Conservation (phyloP, 495 filamentous ascomycete species). For the Penicillium riverlandense region DNA sequence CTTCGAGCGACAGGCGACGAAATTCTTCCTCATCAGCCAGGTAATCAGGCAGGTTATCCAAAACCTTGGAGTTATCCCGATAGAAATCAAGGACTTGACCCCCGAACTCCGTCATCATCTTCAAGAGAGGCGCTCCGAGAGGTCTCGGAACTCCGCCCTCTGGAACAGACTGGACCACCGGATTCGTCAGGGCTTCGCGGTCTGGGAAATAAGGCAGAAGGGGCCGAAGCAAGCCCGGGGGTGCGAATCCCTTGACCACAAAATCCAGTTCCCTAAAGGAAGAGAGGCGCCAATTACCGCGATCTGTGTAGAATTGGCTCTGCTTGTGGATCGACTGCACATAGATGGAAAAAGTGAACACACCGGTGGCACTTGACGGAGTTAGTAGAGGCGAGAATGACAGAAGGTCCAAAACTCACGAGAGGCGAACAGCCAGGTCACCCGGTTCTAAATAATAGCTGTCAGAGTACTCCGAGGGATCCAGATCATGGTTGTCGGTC, state of each 20-base stretch:
- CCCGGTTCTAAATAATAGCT: slow-evolving; percentile 53
- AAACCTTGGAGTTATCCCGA: slow-evolving; percentile 35
- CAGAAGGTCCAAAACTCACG: not conserved
- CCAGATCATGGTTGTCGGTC: slow-evolving; percentile 21
- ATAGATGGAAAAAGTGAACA: slow-evolving; percentile 58
- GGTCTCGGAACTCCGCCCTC: slow-evolving; percentile 40
- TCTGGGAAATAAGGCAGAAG: slow-evolving; percentile 59
- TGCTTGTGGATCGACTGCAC: slow-evolving; percentile 54
- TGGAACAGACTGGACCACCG: slow-evolving; percentile 33
- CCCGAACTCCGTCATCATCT: slow-evolving; percentile 25
- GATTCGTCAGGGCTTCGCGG: slow-evolving; percentile 23
- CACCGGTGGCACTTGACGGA: slow-evolving; percentile 15
- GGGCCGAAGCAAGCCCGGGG: slow-evolving; percentile 46
- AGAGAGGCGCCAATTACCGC: slow-evolving; percentile 66
- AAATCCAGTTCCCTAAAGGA: slow-evolving; percentile 43
- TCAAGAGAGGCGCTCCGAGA: slow-evolving; percentile 26
- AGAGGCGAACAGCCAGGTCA: slow-evolving; percentile 60
- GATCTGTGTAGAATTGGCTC: slow-evolving; percentile 64
- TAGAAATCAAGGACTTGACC: slow-evolving; percentile 24
- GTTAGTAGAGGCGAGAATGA: no score
- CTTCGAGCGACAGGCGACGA: slow-evolving; percentile 51
- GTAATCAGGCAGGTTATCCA: slow-evolving; percentile 43
- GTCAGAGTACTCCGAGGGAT: slow-evolving; percentile 26
- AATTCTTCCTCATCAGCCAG: slow-evolving; percentile 41
- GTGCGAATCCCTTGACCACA: slow-evolving; percentile 56